Conservation (phyloP, 2,329 filamentous ascomycete species). For the Cercospora sp. region DNA sequence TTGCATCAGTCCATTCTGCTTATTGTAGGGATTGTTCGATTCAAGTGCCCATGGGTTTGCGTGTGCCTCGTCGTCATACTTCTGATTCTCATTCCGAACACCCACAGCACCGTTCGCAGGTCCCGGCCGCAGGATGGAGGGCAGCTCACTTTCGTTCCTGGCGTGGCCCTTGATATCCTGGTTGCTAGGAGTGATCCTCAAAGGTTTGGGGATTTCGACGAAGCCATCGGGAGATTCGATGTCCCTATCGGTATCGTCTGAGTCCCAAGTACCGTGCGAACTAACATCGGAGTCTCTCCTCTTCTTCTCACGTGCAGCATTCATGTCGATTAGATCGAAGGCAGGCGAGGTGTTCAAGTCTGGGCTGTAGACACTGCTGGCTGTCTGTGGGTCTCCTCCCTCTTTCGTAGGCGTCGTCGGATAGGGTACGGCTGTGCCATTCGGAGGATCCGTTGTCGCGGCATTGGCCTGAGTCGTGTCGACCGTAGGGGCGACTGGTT, state of each 20-base stretch:
- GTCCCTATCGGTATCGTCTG: conserved; percentile 28
- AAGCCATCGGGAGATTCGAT: conserved; percentile 24
- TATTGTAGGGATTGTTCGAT: conserved; percentile 29
- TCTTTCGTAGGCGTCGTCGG: conserved; percentile 46
- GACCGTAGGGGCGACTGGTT: conserved; percentile 42
- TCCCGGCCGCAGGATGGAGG: conserved; percentile 33
- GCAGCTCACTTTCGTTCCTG: conserved; percentile 30
- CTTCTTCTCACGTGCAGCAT: conserved; percentile 31
- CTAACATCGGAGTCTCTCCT: conserved; percentile 41
- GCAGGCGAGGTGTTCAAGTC: conserved; percentile 42
- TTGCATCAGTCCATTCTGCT: conserved; percentile 17
- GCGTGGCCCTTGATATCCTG: conserved; percentile 20
- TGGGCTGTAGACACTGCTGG: conserved; percentile 38
- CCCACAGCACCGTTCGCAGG: conserved; percentile 24
- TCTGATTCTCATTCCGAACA: conserved; percentile 20
- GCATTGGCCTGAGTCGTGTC: conserved; percentile 43
- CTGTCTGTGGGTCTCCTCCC: conserved; percentile 29
- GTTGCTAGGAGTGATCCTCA: conserved; percentile 33
- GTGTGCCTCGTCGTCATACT: conserved; percentile 31
- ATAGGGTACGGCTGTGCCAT: conserved; percentile 46
- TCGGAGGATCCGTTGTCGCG: conserved; percentile 34
- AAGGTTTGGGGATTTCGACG: conserved; percentile 34
- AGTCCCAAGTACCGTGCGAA: conserved; percentile 42
- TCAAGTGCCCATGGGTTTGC: conserved; percentile 35
- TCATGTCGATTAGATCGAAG: conserved; percentile 44